Percentiles rank a stretch among this genome's conserved stretches.
Conservation (phyloP, 2,329 filamentous ascomycete species). For the Ilyonectria destructans region DNA sequence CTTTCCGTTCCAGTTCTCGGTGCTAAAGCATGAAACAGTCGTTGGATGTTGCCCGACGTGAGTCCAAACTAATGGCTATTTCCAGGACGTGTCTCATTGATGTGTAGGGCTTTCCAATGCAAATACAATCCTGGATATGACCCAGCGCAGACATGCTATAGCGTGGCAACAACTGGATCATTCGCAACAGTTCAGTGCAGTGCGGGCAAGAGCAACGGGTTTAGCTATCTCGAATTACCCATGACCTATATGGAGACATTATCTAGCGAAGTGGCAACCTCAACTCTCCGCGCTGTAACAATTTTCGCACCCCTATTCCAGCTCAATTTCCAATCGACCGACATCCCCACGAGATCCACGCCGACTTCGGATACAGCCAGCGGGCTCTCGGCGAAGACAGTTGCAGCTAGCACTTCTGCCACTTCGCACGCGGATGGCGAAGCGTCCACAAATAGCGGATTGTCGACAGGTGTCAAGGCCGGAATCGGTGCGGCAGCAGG, state of each 20-base stretch:
- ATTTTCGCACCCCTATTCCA: slow-evolving; percentile 54
- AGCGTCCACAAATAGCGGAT: slow-evolving; percentile 5
- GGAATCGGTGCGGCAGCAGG: slow-evolving; percentile 37
- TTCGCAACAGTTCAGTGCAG: slow-evolving; percentile 42
- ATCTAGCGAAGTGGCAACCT: slow-evolving; percentile 10
- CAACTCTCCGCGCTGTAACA: slow-evolving; percentile 27
- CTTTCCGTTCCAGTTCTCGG: slow-evolving; percentile 48
- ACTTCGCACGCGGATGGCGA: neutral
- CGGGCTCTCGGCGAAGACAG: neutral
- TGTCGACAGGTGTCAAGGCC: slow-evolving; percentile 39
- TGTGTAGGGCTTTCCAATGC: slow-evolving; percentile 27
- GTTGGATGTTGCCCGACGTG: slow-evolving; percentile 54
- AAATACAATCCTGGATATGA: slow-evolving; percentile 1
- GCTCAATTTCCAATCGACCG: slow-evolving; percentile 47
- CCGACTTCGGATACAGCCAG: slow-evolving; percentile 2
- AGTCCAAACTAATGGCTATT: slow-evolving; percentile 25
- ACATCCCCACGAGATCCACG: slow-evolving; percentile 31
- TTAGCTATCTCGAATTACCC: slow-evolving; percentile 36
- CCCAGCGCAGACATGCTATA: slow-evolving; percentile 31
- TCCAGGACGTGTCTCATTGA: neutral
- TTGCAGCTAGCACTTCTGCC: neutral
- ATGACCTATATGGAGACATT: slow-evolving; percentile 19
- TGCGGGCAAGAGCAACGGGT: slow-evolving; percentile 36
- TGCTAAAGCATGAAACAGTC: slow-evolving; percentile 50
- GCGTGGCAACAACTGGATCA: slow-evolving; percentile 34